phyloP scores from a whole-genome alignment of 148 eudicot genomes.

The Chenopodium formosanum region DNA sequence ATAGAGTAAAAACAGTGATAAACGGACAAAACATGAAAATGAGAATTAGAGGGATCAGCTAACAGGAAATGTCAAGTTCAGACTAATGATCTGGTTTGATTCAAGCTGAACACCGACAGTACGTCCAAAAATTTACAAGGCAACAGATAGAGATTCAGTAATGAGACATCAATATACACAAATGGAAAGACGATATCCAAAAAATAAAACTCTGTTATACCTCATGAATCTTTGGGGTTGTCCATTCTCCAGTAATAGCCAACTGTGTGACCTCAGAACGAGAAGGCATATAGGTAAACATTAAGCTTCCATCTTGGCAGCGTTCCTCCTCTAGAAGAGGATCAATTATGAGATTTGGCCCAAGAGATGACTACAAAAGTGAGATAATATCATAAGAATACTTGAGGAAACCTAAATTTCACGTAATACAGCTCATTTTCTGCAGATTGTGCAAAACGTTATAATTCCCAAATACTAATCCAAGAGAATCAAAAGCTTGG shows the following conservation, averaged over 20 bases:
- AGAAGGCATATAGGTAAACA: conserved; percentile 80
- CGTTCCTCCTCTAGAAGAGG: conserved; percentile 83
- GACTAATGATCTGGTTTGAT: not conserved
- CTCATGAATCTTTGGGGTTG: conserved; percentile 80
- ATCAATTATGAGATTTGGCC: conserved; percentile 85
- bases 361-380: conserved; percentile 59
- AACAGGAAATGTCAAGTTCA: not conserved
- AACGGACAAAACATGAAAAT: not conserved
- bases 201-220: conserved; percentile 33
- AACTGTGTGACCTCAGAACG: conserved; percentile 87
- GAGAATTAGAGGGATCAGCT: not conserved
- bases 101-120: not conserved
- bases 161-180: not conserved
- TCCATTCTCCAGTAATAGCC: conserved; percentile 88
- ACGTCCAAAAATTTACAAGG: too few relatives aligned
- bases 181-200: not conserved
- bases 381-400: conserved; percentile 8
- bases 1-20: too few relatives aligned
- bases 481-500: not conserved
- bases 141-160: not conserved
- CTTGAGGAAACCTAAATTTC: not conserved
- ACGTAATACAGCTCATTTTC: not conserved
- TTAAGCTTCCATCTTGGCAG: conserved; percentile 82
- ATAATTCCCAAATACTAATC: not conserved
- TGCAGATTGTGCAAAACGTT: not conserved